Conservation (phyloP, 2,329 filamentous ascomycete species). For the Colletotrichum cereale region DNA sequence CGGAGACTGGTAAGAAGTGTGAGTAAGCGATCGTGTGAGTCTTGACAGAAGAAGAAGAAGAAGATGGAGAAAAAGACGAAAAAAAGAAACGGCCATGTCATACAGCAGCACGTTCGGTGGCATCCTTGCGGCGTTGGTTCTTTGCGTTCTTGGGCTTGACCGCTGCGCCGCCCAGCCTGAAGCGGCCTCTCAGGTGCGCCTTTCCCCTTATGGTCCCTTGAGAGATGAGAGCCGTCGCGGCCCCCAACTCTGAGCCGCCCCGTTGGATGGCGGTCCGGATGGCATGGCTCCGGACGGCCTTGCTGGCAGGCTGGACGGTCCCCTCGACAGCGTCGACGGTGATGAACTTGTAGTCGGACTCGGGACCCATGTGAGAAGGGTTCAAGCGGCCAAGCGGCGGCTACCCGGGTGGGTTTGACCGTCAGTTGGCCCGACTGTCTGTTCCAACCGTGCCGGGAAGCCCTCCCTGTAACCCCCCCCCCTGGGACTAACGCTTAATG, state of each 20-base stretch:
- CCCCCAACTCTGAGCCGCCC: slow-evolving; percentile 9
- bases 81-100: neutral
- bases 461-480: neutral
- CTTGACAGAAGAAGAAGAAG: neutral
- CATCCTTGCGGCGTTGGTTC: neutral
- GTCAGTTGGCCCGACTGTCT: neutral
- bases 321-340: slow-evolving; percentile 19
- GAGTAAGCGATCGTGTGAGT: neutral
- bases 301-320: slow-evolving; percentile 28
- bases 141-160: neutral
- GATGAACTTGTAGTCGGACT: slow-evolving; percentile 40
- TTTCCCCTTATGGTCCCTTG: slow-evolving; percentile 24
- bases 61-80: too few relatives aligned
- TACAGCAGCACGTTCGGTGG: neutral
- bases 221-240: slow-evolving; percentile 22
- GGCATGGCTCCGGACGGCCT: slow-evolving; percentile 38
- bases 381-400: neutral
- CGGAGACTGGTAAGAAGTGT: neutral
- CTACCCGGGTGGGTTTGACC: neutral
- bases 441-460: neutral
- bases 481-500: neutral
- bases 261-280: slow-evolving; percentile 39
- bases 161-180: slow-evolving; percentile 22
- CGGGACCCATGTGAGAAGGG: slow-evolving; percentile 6
- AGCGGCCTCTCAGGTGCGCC: slow-evolving; percentile 35